Percentiles rank a stretch among this genome's conserved stretches.
Conservation (phyloP, 2,329 filamentous ascomycete genomes). For the Trichoderma semiorbis region DNA sequence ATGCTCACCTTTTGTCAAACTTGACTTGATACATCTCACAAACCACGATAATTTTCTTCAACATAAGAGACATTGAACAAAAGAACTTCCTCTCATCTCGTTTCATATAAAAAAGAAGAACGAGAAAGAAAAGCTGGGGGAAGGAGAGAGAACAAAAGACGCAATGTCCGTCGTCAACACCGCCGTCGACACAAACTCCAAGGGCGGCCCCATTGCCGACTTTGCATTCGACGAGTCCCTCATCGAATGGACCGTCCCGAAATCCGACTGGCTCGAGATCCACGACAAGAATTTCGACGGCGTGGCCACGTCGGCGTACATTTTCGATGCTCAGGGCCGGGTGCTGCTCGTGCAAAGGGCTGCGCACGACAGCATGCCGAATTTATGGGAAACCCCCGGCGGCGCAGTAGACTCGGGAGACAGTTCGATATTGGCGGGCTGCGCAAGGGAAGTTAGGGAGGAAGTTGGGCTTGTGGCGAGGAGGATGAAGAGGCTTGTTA, state of each 20-base stretch:
- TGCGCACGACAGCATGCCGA: slow-evolving; percentile 42
- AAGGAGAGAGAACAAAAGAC: background rate
- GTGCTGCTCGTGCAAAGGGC: slow-evolving; percentile 48
- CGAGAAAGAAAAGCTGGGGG: background rate
- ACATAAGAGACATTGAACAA: background rate
- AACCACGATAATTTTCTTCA: background rate
- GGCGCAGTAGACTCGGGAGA: slow-evolving; percentile 45
- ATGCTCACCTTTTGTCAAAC: background rate
- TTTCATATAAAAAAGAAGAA: background rate
- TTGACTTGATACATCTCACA: background rate
- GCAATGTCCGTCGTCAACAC: background rate
- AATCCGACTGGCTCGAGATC: slow-evolving; percentile 10
- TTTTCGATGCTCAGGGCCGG: slow-evolving; percentile 33
- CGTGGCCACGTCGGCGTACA: slow-evolving; percentile 33
- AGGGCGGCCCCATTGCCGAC: background rate
- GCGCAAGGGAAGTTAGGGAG: slow-evolving; percentile 48
- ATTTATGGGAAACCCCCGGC: slow-evolving; percentile 48
- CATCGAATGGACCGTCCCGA: slow-evolving; percentile 4
- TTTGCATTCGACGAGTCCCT: slow-evolving; percentile 16
- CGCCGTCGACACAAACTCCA: background rate
- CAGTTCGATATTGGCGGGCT: slow-evolving; percentile 39
- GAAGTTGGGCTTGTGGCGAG: slow-evolving; percentile 40
- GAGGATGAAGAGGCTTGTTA: slow-evolving; percentile 30
- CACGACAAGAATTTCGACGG: slow-evolving; percentile 27
- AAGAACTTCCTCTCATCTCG: background rate